phyloP scores from a whole-genome alignment of 306 rosid genomes.

The Gastrolobium villosum region DNA sequence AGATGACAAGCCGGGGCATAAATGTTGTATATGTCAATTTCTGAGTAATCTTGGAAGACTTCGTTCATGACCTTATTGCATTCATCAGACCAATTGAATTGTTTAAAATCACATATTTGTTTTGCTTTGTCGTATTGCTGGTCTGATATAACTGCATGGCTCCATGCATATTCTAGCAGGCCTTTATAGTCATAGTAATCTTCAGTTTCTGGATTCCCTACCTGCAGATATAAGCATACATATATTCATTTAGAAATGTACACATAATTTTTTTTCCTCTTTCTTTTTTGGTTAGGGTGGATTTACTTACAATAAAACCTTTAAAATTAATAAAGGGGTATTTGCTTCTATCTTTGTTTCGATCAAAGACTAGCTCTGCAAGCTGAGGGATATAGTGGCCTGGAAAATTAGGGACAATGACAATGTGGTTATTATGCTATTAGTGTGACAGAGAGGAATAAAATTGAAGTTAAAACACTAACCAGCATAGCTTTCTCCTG shows the following conservation, averaged over 20 bases:
- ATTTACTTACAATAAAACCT: slow-evolving; percentile 69
- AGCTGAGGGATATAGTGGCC: slow-evolving; percentile 73
- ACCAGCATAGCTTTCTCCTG: slow-evolving; percentile 77
- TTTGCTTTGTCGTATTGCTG: slow-evolving; percentile 59
- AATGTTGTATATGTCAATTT: slow-evolving; percentile 70
- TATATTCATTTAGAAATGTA: slow-evolving; percentile 15
- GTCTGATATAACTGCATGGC: slow-evolving; percentile 69
- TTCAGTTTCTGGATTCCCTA: slow-evolving; percentile 66
- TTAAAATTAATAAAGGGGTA: slow-evolving; percentile 60
- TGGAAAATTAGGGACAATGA: slow-evolving; percentile 34
- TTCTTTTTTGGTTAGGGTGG: not conserved
- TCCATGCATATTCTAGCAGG: slow-evolving; percentile 69
- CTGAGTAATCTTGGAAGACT: slow-evolving; percentile 53
- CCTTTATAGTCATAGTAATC: slow-evolving; percentile 59
- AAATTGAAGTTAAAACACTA: slow-evolving; percentile 27
- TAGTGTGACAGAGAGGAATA: not conserved
- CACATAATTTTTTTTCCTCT: not conserved
- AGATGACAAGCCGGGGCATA: slow-evolving; percentile 58
- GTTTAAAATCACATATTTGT: slow-evolving; percentile 60
- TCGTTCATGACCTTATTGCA: slow-evolving; percentile 57
- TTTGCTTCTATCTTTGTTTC: slow-evolving; percentile 55
- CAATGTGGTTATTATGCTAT: slow-evolving; percentile 28
- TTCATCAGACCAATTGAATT: slow-evolving; percentile 54
- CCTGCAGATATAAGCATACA: slow-evolving; percentile 43
- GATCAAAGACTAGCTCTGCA: slow-evolving; percentile 61